Conservation (phyloP, 108 stramenopile species). For the Schizochytrium sp. region DNA sequence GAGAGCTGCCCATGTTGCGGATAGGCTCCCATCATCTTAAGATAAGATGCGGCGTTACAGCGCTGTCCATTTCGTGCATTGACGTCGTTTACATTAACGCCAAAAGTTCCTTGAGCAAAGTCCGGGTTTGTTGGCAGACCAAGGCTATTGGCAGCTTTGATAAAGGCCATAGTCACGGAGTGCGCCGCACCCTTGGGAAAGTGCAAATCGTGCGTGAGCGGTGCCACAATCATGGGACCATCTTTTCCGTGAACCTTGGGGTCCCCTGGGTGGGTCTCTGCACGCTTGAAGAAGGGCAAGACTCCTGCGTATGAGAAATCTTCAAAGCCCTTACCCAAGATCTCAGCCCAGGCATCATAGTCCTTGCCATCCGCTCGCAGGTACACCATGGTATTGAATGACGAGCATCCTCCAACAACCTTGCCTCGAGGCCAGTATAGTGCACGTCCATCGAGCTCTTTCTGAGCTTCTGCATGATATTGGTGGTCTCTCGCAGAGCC, state of each 20-base stretch:
- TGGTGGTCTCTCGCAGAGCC: slow-evolving; percentile 49
- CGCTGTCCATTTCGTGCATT: slow-evolving; percentile 20
- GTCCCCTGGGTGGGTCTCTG: slow-evolving; percentile 25
- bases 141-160: slow-evolving; percentile 23
- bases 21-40: slow-evolving; percentile 51
- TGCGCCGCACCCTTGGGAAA: slow-evolving; percentile 26
- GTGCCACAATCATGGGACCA: slow-evolving; percentile 44
- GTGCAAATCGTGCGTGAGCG: slow-evolving; percentile 5
- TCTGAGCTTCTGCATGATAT: slow-evolving; percentile 58
- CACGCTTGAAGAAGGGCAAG: slow-evolving; percentile 35
- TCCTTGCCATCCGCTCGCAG: background rate
- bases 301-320: background rate
- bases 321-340: background rate
- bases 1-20: background rate
- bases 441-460: slow-evolving; percentile 62
- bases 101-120: slow-evolving; percentile 23
- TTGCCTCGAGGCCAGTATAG: slow-evolving; percentile 61
- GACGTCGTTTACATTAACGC: slow-evolving; percentile 53
- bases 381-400: slow-evolving; percentile 57
- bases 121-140: background rate
- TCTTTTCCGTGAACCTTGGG: slow-evolving; percentile 41
- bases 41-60: slow-evolving; percentile 39
- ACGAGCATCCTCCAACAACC: slow-evolving; percentile 51
- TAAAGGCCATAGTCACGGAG: slow-evolving; percentile 21
- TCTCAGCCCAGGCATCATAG: slow-evolving; percentile 43